Evolutionary conservation across 495 filamentous ascomycete genomes (phyloP), one percentile per base, ranked within the genome.

Genomic region (Hypoxylon subgilvum): DNA sequence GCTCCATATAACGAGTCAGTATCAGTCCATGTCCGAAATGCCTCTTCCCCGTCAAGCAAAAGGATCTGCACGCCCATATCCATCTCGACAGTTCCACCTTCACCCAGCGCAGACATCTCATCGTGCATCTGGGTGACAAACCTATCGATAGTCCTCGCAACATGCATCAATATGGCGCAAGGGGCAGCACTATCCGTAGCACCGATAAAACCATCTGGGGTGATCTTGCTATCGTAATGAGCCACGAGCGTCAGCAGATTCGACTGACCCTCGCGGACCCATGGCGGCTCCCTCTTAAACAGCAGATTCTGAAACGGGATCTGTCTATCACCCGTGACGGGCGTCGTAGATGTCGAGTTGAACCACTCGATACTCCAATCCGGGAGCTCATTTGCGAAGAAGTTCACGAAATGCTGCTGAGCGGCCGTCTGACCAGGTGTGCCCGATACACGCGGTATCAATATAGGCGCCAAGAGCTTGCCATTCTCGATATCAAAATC

Each of bases 31-130:
- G 53, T 60, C 32, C 82, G 66, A 71, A 96, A 97, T 1, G 94
- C 91, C 73, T 98, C 94, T 75, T 98, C 94, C 2, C 94, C 94
- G 71, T 98, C 94, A 17, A 98, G 71, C 43, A 97, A 83, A 19
- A 98, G 59, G 32, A 98, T 85, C 78, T 97, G 94, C 23, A 98
- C 81, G 5, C 94, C 94, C 65, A 83, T 85, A 47, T 89, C 84
- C 61, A 88, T 87, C 18, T 87, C 86, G 9, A 89, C 73, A 42
- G 76, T 74, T 7, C 71, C 74, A 8, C 70, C 70, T 16, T 78
- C 69, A 9, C 82, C 85, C 10, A 86, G 74, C 23, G 75, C 80
- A 53, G 81, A 62, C 84, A 91, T 89, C 14, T 76, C 80, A 21
- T 82, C 80, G 89, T 94, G 95, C 74, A 91, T 93, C 72, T 79